Evolutionary conservation across 1,284 basidiomycete genomes (phyloP), one percentile per base, ranked within the genome.

Genomic region (Volvariella volvacea): DNA sequence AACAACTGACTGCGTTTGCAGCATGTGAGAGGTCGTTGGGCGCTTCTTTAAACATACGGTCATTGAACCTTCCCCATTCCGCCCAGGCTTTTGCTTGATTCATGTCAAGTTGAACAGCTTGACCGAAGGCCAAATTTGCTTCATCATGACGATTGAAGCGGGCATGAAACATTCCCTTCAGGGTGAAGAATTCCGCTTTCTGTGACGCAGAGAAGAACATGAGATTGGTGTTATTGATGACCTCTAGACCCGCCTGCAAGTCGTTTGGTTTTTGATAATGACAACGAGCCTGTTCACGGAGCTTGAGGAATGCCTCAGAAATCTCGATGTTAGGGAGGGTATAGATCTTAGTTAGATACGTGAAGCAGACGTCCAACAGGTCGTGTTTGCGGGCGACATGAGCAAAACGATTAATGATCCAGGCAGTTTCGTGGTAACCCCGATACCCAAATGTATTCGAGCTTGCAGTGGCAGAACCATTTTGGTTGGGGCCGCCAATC

Each of bases 361-460:
- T 90, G 67, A 93, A 93, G 69, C 97, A 99, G 43, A 97, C 95
- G 43, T 99, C 95, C 42, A 94, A 77, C 8, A 99, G 76, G 50
- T 95, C 90, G 59, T 99, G 96, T 67, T 99, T 97, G 48, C 96
- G 78, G 20, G 97, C 95, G 44, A 98, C 93, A 62, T 99, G 96
- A n/a, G 97, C 97, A 60, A 99, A 99, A 7, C 96, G 86, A 63
- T 99, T 99, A 73, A 99, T 98, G 63, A 98, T 99, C 97, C 96
- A 99, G 2, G 96, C 96, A 0, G 94, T 99, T 73, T 99, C 96
- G 61, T 99, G 97, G 63, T 92, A 99, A n/a, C 96, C 97, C 44
- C 97, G 80, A 65, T 93, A 99, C 3, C 95, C 96, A 59, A 85
- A 92, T 1, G 94, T 98, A 49, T 84, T 90, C 33, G 78, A 67